Evolutionary conservation across 352 stramenopile species (phyloP).

Genomic region (Phytopythium vexans): DNA sequence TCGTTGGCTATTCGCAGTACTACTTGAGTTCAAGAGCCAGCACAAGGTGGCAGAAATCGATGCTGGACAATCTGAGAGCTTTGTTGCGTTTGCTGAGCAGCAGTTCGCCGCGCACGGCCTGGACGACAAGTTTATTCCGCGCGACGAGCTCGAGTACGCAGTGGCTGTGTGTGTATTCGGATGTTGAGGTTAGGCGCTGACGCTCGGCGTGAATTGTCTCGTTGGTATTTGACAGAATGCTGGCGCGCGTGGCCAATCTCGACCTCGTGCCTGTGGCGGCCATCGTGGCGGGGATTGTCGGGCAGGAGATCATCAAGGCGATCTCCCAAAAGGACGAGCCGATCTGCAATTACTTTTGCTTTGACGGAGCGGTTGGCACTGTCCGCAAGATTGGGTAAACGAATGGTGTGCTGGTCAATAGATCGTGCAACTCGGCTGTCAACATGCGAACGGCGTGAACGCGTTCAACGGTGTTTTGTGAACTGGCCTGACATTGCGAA

Average conservation of each 20-base stretch:
- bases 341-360: constrained; percentile 95
- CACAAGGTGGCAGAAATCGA: constrained; percentile 12
- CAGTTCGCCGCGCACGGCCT: constrained; percentile 59
- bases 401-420: no score
- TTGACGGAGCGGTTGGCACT: constrained; percentile 71
- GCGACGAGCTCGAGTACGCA: constrained; percentile 43
- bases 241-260: constrained; percentile 37
- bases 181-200: no score
- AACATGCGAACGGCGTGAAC: no score
- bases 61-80: constrained; percentile 24
- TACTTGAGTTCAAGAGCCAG: constrained; percentile 50
- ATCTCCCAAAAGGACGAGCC: constrained; percentile 96
- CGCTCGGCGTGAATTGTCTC: neutral
- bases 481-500: no score
- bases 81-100: constrained; percentile 53
- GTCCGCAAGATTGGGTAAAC: constrained; percentile 60
- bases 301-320: constrained; percentile 98
- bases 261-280: constrained; percentile 92
- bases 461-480: no score
- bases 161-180: neutral
- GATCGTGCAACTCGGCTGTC: no score
- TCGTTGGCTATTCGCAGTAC: constrained; percentile 30
- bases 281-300: constrained; percentile 95
- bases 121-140: constrained; percentile 54
- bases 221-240: constrained; percentile 16